phyloP scores from a whole-genome alignment of 805 yeast species.

The Helenozyma baotianmanensis region DNA sequence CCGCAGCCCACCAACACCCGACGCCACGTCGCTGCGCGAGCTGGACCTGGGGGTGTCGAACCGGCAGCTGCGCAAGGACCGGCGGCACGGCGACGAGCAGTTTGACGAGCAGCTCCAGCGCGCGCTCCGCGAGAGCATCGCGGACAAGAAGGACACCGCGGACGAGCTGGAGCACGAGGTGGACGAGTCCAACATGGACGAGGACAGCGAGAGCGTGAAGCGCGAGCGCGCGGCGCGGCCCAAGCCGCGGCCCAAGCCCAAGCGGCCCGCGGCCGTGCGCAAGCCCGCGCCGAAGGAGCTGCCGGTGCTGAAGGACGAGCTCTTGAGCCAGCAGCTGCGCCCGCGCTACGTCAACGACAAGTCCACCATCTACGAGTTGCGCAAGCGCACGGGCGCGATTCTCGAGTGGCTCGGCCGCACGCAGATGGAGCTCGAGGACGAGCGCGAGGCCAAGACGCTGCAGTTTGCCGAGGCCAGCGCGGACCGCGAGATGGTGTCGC shows the following conservation, averaged over 20 bases:
- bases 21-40: too few species aligned
- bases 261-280: conserved; percentile 1
- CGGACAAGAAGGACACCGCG: conserved; percentile 32
- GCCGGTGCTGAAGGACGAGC: conserved; percentile 34
- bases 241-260: conserved; percentile 7
- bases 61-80: conserved; percentile 25
- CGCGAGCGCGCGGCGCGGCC: conserved; percentile 8
- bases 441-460: conserved; percentile 22
- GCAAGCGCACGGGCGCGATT: conserved; percentile 83
- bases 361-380: conserved; percentile 75
- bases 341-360: conserved; percentile 81
- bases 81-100: conserved; percentile 29
- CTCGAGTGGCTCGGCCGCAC: conserved; percentile 87
- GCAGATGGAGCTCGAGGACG: conserved; percentile 75
- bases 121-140: conserved; percentile 55
- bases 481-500: conserved; percentile 6
- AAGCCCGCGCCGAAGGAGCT: conserved; percentile 3
- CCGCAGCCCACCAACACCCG: conserved; percentile 13
- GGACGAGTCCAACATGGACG: conserved; percentile 10
- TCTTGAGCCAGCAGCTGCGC: conserved; percentile 66
- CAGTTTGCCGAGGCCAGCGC: conserved; percentile 9
- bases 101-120: conserved; percentile 42
- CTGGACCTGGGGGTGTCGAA: too few species aligned
- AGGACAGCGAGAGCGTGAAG: conserved; percentile 8
- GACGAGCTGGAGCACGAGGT: conserved; percentile 10